phyloP scores from a whole-genome alignment of 2,329 filamentous ascomycete species.

The Alternaria arborescens region DNA sequence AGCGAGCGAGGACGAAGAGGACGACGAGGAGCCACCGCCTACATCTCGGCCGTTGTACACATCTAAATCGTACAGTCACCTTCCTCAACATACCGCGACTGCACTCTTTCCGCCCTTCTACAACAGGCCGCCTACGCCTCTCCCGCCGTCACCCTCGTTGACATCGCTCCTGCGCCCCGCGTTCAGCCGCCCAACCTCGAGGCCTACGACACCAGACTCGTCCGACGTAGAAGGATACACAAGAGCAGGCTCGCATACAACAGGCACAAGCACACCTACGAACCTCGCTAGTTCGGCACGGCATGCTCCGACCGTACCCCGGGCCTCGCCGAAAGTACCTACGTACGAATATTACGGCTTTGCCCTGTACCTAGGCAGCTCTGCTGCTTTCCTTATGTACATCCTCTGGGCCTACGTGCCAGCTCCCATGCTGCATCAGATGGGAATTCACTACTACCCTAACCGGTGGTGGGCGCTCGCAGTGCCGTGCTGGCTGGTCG shows the following conservation, averaged over 20 bases:
- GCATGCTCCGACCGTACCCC: conserved; percentile 72
- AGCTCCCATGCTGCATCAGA: conserved; percentile 86
- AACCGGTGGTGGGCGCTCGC: conserved; percentile 98
- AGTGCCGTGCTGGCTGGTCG: conserved; percentile 88
- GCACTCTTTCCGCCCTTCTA: conserved; percentile 86
- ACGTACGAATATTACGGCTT: conserved; percentile 99
- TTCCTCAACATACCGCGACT: conserved; percentile 46
- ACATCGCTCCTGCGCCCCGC: conserved; percentile 85
- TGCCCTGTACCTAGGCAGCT: conserved; percentile 90
- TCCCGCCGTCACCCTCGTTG: conserved; percentile 90
- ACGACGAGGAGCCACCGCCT: conserved; percentile 19
- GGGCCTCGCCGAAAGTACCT: conserved; percentile 91
- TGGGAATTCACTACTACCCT: conserved; percentile 96
- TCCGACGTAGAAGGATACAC: conserved; percentile 76
- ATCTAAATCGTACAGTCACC: conserved; percentile 57
- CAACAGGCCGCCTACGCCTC: conserved; percentile 91
- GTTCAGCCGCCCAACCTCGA: conserved; percentile 67
- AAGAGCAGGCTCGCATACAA: conserved; percentile 12
- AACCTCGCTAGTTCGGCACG: conserved; percentile 68
- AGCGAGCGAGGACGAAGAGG: conserved; percentile 28
- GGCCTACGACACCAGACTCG: conserved; percentile 92
- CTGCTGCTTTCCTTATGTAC: conserved; percentile 77
- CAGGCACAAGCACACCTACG: conserved; percentile 51
- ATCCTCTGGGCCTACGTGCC: conserved; percentile 89
- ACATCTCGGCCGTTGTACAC: conserved; percentile 52